These are phyloP conservation scores for Ophiostoma piceae DNA, from an alignment of 2,329 filamentous ascomycete species.

Conservation along the genomic window DNA sequence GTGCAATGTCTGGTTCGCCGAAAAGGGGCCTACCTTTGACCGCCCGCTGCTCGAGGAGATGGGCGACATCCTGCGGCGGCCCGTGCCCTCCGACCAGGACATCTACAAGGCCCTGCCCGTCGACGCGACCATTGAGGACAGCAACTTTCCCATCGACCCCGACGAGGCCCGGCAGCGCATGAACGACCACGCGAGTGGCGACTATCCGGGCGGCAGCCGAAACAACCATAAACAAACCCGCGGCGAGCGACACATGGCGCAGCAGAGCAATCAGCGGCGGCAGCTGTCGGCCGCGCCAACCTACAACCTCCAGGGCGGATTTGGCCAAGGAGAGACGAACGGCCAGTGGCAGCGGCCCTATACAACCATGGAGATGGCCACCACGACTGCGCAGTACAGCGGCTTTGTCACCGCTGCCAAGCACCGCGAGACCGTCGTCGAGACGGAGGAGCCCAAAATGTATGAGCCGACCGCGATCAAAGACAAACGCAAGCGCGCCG, in stretches of 20 bases:
- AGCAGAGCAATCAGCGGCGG: slow-evolving; percentile 30
- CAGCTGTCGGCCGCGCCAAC: slow-evolving; percentile 24
- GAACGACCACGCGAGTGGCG: slow-evolving; percentile 21
- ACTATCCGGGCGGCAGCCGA: not conserved
- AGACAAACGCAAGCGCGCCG: slow-evolving; percentile 23
- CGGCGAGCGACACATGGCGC: not conserved
- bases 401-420: slow-evolving; percentile 60
- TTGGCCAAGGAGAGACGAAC: slow-evolving; percentile 21
- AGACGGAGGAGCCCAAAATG: slow-evolving; percentile 32
- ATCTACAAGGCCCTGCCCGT: slow-evolving; percentile 50
- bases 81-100: slow-evolving; percentile 50
- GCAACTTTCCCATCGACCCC: slow-evolving; percentile 62
- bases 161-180: slow-evolving; percentile 22
- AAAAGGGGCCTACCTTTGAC: slow-evolving; percentile 65
- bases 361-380: slow-evolving; percentile 59
- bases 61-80: slow-evolving; percentile 63
- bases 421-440: slow-evolving; percentile 42
- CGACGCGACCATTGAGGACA: slow-evolving; percentile 59
- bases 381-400: slow-evolving; percentile 39
- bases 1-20: slow-evolving; percentile 44
- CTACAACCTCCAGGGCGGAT: slow-evolving; percentile 23
- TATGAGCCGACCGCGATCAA: slow-evolving; percentile 27
- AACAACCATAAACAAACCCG: not conserved
- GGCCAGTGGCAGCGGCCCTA: slow-evolving; percentile 43
- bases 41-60: slow-evolving; percentile 58